Evolutionary conservation across 2,329 filamentous ascomycete genomes (phyloP).

Genomic region (Dothistroma septosporum): DNA sequence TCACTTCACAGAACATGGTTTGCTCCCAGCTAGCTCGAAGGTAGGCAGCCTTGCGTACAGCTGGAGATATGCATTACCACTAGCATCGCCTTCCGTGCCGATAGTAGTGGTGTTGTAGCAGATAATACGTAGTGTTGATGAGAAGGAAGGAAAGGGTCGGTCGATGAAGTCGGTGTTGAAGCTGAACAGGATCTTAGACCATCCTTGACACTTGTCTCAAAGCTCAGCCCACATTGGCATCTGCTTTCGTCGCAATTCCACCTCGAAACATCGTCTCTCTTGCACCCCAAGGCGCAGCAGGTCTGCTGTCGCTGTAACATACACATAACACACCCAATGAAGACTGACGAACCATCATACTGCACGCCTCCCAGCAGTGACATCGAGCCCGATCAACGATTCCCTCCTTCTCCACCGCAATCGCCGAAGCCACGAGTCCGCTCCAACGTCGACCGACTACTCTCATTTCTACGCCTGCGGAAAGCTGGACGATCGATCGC

Average conservation of each 20-base stretch:
- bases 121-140: too few species aligned
- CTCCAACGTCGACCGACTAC: not conserved
- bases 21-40: too few species aligned
- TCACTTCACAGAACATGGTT: too few species aligned
- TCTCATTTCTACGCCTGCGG: not conserved
- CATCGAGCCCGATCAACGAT: conserved; percentile 2
- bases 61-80: too few species aligned
- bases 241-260: not conserved
- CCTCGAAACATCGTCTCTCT: not conserved
- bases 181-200: too few species aligned
- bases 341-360: not conserved
- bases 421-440: not conserved
- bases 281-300: not conserved
- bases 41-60: too few species aligned
- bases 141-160: too few species aligned
- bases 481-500: not conserved
- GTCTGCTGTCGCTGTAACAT: not conserved
- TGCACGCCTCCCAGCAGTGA: conserved; percentile 7
- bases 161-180: too few species aligned
- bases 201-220: too few species aligned
- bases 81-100: too few species aligned
- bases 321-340: not conserved
- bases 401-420: conserved; percentile 9
- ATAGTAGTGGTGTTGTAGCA: too few species aligned
- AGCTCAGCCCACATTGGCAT: too few species aligned